Conservation (phyloP, 305 asterid species). For the Fraxinus xanthoxyloides region DNA sequence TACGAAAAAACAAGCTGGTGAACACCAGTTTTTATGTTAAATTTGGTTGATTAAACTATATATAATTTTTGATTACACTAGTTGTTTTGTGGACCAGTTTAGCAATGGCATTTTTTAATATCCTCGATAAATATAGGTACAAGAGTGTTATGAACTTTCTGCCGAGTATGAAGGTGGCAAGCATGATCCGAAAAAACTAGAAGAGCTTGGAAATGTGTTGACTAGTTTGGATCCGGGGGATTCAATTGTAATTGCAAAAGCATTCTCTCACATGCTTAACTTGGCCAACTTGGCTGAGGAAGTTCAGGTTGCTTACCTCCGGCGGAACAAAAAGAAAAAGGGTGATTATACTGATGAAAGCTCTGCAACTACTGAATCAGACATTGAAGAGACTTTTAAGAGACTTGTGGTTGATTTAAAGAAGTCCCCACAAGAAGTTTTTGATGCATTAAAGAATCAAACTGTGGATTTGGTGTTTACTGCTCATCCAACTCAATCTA, state of each 20-base stretch:
- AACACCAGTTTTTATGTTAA: not conserved
- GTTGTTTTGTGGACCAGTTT: not conserved
- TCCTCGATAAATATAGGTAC: slow-evolving; percentile 28
- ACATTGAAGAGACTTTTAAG: slow-evolving; percentile 51
- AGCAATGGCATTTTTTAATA: not conserved
- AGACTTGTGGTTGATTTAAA: slow-evolving; percentile 41
- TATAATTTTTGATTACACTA: not conserved
- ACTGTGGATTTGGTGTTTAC: slow-evolving; percentile 51
- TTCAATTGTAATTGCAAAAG: slow-evolving; percentile 51
- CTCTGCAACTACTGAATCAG: slow-evolving; percentile 51
- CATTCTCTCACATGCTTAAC: slow-evolving; percentile 56
- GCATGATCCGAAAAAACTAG: slow-evolving; percentile 40
- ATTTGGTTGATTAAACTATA: not conserved
- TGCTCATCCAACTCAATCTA: slow-evolving; percentile 56
- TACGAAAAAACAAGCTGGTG: not conserved
- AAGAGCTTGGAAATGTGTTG: slow-evolving; percentile 47
- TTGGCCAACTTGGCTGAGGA: slow-evolving; percentile 58
- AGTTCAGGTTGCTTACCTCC: slow-evolving; percentile 49
- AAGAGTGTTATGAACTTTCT: slow-evolving; percentile 53
- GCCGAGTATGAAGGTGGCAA: slow-evolving; percentile 49
- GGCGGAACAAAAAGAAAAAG: slow-evolving; percentile 39
- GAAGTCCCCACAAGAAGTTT: slow-evolving; percentile 49
- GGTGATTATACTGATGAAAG: slow-evolving; percentile 50
- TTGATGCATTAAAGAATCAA: slow-evolving; percentile 52
- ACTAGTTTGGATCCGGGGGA: slow-evolving; percentile 58